Evolutionary conservation across 1,139 yeast genomes (phyloP).

Genomic region (Diutina mesorugosa): DNA sequence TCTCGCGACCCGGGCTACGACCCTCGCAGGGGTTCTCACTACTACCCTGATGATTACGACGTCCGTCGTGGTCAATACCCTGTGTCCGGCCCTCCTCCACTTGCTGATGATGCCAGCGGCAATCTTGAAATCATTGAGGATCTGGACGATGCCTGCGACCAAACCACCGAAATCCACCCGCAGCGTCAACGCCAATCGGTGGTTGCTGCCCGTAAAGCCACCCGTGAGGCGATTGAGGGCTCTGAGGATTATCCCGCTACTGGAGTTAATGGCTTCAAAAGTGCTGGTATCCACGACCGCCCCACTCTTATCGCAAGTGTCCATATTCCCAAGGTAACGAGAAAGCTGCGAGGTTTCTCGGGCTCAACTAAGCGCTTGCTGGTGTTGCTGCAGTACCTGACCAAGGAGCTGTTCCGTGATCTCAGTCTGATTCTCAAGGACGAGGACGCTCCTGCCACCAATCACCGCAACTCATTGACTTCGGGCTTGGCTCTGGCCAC

Average conservation of each 20-base stretch:
- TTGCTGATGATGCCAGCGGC: background rate
- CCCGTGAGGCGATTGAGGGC: background rate
- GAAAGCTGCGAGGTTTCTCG: conserved; percentile 52
- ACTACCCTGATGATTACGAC: background rate
- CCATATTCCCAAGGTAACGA: conserved; percentile 55
- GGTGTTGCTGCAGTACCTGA: conserved; percentile 56
- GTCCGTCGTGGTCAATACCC: background rate
- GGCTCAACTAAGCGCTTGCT: conserved; percentile 56
- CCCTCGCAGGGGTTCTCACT: background rate
- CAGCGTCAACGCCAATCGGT: background rate
- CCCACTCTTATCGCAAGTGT: conserved; percentile 43
- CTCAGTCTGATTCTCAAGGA: conserved; percentile 39
- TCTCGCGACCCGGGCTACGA: background rate
- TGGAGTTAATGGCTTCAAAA: background rate
- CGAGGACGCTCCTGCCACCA: conserved; percentile 6
- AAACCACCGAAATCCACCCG: background rate
- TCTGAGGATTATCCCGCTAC: background rate
- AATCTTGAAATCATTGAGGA: background rate
- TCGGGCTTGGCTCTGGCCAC: background rate
- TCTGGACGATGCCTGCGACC: background rate
- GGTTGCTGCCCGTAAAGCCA: background rate
- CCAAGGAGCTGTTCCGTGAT: conserved; percentile 52
- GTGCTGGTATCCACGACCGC: conserved; percentile 7
- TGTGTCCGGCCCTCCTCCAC: background rate
- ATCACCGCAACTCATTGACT: conserved; percentile 14